Evolutionary conservation across 2,329 filamentous ascomycete genomes (phyloP), one percentile per base, ranked within the genome.

Genomic region (Cladophialophora chaetospira): DNA sequence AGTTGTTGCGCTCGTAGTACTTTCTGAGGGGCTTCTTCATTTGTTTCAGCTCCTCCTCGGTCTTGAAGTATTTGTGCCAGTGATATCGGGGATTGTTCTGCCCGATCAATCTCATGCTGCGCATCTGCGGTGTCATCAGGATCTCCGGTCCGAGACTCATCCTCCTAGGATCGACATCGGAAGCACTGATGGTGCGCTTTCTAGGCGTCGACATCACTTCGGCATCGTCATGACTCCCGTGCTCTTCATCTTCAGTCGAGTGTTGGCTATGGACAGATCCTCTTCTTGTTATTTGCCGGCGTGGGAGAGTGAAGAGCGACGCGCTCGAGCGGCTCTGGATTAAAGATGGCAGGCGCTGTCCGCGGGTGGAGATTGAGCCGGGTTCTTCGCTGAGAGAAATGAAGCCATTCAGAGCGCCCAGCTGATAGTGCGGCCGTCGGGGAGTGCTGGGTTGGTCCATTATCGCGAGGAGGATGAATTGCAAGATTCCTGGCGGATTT

Each of bases 1-100:
- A 86, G 74, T 97, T 97, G 69, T 87, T 93, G 40, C 89, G 85
- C 77, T 95, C 87, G 69, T 97, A 96, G 75, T 96, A 97, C 68
- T 87, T 70, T 44, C 91, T 88, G 58, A 95, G 73, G n/a, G 85
- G 80, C 70, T 87, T 88, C 68, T 82, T 83, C 82, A 95, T 87
- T 55, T 73, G 70, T 63, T 82, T 82, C 62, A 97, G 77, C 69
- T 95, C 82, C 25, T 88, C 86, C 26, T 91, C 85, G 0, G 84
- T 83, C 71, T 89, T 95, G 83, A 89, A 96, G 71, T 96, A 97
- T 59, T 81, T 82, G 69, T 91, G 87, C 82, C 91, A 97, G 61
- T 82, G 82, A 73, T 96, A 96, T 59, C 89, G 79, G 15, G 90
- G 89, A 70, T 94, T 97, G 64, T 84, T 90, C 66, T 89, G 89